Conservation (phyloP, 805 yeast species). For the Yamadazyma takamatsuzukensis region DNA sequence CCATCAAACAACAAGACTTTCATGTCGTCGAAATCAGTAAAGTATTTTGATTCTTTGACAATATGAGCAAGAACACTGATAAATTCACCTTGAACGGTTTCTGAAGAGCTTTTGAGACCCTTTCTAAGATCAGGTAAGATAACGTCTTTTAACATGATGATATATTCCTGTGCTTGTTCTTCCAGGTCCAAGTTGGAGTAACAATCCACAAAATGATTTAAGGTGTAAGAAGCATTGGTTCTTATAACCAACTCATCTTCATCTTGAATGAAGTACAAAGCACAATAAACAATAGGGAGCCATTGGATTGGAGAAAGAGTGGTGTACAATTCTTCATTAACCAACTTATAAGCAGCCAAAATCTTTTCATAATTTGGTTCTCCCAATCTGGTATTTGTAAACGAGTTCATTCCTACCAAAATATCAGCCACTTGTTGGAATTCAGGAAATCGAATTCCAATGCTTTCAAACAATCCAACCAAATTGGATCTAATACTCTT, state of each 20-base stretch:
- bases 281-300: conserved; percentile 70
- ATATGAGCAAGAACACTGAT: conserved; percentile 62
- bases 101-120: conserved; percentile 61
- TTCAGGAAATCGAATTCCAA: conserved; percentile 53
- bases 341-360: conserved; percentile 58
- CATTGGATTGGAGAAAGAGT: conserved; percentile 57
- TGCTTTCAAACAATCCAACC: conserved; percentile 53
- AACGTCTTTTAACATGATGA: conserved; percentile 45
- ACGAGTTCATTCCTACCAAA: conserved; percentile 68
- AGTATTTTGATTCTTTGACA: conserved; percentile 43
- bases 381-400: conserved; percentile 43
- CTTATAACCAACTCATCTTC: conserved; percentile 77
- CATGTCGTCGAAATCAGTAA: conserved; percentile 62
- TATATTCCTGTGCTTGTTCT: conserved; percentile 23
- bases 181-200: conserved; percentile 24
- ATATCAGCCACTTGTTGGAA: conserved; percentile 44
- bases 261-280: conserved; percentile 70
- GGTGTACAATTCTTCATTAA: conserved; percentile 54
- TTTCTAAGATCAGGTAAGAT: conserved; percentile 62
- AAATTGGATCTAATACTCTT: conserved; percentile 59
- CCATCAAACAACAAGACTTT: conserved; percentile 49
- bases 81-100: conserved; percentile 68
- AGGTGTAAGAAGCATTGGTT: conserved; percentile 64
- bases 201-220: conserved; percentile 65
- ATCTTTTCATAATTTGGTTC: conserved; percentile 80